phyloP scores from a whole-genome alignment of 805 yeast species.

The Starmera quercuum region DNA sequence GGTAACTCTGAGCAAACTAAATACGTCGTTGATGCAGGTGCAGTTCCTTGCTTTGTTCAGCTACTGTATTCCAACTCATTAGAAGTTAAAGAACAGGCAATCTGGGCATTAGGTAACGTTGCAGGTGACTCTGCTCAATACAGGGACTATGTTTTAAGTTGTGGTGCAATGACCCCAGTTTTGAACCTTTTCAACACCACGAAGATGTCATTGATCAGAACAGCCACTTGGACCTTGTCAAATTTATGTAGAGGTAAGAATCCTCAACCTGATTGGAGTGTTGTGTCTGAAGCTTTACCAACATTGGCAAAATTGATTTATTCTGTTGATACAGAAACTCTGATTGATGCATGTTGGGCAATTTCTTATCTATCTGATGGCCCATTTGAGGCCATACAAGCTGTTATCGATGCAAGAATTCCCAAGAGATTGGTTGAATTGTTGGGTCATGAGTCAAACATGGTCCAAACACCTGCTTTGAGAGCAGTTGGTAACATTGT shows the following conservation, averaged over 20 bases:
- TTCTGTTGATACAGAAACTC: conserved; percentile 85
- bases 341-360: conserved; percentile 99
- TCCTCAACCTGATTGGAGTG: conserved; percentile 93
- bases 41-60: conserved; percentile 85
- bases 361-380: conserved; percentile 94
- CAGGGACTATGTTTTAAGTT: conserved; percentile 81
- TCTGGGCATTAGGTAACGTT: conserved; percentile 98
- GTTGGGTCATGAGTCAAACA: conserved; percentile 71
- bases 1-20: conserved; percentile 87
- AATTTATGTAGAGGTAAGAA: conserved; percentile 94
- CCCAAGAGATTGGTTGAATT: conserved; percentile 92
- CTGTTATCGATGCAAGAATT: conserved; percentile 92
- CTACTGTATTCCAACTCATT: conserved; percentile 71
- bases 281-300: conserved; percentile 83
- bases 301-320: conserved; percentile 86
- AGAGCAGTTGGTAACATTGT: conserved; percentile 98
- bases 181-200: conserved; percentile 70
- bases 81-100: conserved; percentile 97
- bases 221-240: conserved; percentile 97
- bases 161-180: conserved; percentile 87
- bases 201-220: conserved; percentile 84
- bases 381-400: conserved; percentile 86
- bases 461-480: conserved; percentile 94
- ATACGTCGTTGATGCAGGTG: conserved; percentile 87
- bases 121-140: conserved; percentile 92